Percentiles rank a stretch among this genome's conserved stretches.
Evolutionary conservation across 306 rosid species (phyloP).

Genomic region (Cyamopsis tetragonoloba): DNA sequence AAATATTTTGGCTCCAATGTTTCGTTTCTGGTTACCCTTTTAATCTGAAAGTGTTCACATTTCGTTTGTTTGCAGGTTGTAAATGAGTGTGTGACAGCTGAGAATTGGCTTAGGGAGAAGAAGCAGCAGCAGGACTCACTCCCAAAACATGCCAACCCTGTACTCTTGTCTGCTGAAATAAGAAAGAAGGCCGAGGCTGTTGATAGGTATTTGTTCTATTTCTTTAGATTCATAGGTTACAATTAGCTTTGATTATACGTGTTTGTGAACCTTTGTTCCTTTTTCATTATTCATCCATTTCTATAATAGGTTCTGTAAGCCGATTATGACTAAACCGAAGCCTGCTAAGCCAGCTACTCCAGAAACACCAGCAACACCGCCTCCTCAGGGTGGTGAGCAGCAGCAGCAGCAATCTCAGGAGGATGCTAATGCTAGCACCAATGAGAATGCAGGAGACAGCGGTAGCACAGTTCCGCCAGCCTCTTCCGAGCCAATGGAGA

Average conservation of each 20-base stretch:
- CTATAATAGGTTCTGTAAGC: constrained; percentile 63
- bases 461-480: constrained; percentile 44
- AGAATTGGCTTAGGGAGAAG: constrained; percentile 85
- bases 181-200: constrained; percentile 77
- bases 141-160: constrained; percentile 73
- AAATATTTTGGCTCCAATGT: background rate
- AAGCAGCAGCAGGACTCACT: constrained; percentile 64
- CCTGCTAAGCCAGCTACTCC: constrained; percentile 72
- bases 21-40: background rate
- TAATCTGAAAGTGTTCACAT: background rate
- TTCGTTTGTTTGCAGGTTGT: constrained; percentile 47
- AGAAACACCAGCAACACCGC: constrained; percentile 50
- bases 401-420: constrained; percentile 21
- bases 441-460: constrained; percentile 36
- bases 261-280: background rate
- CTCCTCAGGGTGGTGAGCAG: constrained; percentile 48
- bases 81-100: constrained; percentile 76
- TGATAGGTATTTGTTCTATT: constrained; percentile 51
- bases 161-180: constrained; percentile 65
- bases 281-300: background rate
- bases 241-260: background rate
- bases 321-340: constrained; percentile 78
- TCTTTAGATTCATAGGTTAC: background rate
- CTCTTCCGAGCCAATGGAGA: constrained; percentile 74
- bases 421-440: constrained; percentile 23